These are phyloP conservation scores for Linum tenue DNA, from an alignment of 345 rosid genomes.

Conservation along the genomic window DNA sequence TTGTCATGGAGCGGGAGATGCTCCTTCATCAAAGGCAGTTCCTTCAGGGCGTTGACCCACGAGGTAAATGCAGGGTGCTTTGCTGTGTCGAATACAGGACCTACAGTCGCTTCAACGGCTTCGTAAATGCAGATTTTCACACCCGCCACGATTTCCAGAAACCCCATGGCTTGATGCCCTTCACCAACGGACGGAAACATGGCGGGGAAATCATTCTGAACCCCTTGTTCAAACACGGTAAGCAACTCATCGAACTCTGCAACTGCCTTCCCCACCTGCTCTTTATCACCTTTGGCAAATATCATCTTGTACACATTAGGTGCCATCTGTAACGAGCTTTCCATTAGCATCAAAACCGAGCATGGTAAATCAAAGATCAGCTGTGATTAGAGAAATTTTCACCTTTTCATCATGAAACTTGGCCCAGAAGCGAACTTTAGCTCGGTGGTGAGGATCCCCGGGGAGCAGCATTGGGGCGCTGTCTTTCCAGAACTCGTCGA, in stretches of 20 bases:
- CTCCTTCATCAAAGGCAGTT: conserved; percentile 15
- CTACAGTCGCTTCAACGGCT: conserved; percentile 17
- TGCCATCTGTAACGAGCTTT: not conserved
- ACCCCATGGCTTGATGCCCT: conserved; percentile 3
- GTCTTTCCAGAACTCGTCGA: conserved; percentile 16
- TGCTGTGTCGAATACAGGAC: not conserved
- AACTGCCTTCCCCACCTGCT: not conserved
- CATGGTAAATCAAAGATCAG: too few relatives aligned
- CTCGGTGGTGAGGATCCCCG: not conserved
- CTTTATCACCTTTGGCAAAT: not conserved
- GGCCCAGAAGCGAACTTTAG: not conserved
- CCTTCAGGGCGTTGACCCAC: conserved; percentile 12
- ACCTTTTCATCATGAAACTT: too few relatives aligned
- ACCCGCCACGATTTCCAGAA: conserved; percentile 15
- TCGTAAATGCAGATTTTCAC: conserved; percentile 10
- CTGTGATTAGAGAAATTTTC: too few relatives aligned
- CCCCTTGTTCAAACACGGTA: conserved; percentile 18
- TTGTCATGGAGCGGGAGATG: conserved; percentile 17
- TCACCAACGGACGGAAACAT: conserved; percentile 7
- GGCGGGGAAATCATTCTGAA: conserved; percentile 13
- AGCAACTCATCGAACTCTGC: not conserved
- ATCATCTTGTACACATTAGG: conserved; percentile 5
- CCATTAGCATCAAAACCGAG: too few relatives aligned
- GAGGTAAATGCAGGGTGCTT: conserved; percentile 12
- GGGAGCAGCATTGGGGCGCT: conserved; percentile 13